Conservation (phyloP, 257 asterid species). For the Verbascum thapsus region DNA sequence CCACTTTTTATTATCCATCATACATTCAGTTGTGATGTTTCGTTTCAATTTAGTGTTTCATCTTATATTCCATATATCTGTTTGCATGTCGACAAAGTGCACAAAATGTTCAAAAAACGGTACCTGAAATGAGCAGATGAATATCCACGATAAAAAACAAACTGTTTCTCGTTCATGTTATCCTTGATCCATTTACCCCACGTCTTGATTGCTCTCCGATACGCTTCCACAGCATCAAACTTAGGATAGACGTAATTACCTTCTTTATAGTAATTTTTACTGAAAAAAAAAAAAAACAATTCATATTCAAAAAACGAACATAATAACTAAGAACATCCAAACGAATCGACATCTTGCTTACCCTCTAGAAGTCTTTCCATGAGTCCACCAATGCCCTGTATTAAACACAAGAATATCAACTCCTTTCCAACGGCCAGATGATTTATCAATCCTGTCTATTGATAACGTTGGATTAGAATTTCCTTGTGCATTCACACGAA, state of each 20-base stretch:
- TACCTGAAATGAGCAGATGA: conserved; percentile 99
- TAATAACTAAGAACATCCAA: conserved; percentile 9
- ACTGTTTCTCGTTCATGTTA: conserved; percentile 44
- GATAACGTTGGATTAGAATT: conserved; percentile 87
- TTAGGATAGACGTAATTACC: conserved; percentile 65
- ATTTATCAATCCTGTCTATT: conserved; percentile 81
- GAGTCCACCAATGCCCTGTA: conserved; percentile 99
- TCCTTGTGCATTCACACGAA: conserved; percentile 73
- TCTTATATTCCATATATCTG: too few relatives aligned
- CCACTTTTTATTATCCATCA: too few relatives aligned
- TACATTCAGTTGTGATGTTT: too few relatives aligned
- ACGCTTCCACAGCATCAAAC: conserved; percentile 89
- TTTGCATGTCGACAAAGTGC: too few relatives aligned
- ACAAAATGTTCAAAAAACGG: not conserved
- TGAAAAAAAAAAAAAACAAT: conserved; percentile 33
- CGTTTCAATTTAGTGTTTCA: too few relatives aligned
- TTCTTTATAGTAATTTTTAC: conserved; percentile 90
- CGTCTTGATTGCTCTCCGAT: conserved; percentile 77
- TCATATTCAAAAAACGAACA: conserved; percentile 16
- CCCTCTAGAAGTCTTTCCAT: conserved; percentile 99
- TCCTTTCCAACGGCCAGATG: conserved; percentile 78
- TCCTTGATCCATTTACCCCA: conserved; percentile 86
- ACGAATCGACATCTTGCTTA: conserved; percentile 21
- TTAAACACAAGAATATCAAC: conserved; percentile 95
- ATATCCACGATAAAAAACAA: conserved; percentile 89